Base-by-base conservation (phyloP, 805 yeast genomes). In the Yarrowia porcina region DNA sequence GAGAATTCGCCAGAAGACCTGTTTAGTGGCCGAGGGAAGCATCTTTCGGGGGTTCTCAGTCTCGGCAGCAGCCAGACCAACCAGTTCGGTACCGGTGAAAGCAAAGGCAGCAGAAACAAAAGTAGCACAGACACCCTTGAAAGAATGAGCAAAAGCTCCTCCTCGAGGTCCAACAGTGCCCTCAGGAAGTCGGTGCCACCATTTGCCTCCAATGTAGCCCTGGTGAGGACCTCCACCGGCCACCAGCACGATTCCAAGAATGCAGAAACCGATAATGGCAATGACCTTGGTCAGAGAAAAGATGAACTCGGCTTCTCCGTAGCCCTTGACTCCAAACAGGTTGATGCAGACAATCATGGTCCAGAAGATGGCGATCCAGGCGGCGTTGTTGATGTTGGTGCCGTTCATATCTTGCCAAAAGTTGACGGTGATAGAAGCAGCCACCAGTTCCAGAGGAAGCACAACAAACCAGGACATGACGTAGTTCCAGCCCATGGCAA, bases 1-100 rank as follows among this genome's bases (percentile, higher is more conserved):
- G 15, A 85, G 76, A 64, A 89, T 85, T 75, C 94, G 81, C 92
- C 93, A 88, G 75, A 89, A 87, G 3, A 88, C 90, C 75, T 89
- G 92, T 74, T 88, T 88, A 64, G 87, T 83, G 44, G 93, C 92
- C 57, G 80, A 79, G 36, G 93, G 94, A 63, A 88, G 79, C 1
- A 88, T 75, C 63, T 77, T 78, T 68, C 87, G 77, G 49, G 94
- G 93, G 72, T 87, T 82, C 35, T 74, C 80, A 23, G 90, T 79
- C 73, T 89, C 96, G 9, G 92, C 92, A 32, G 92, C 88, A 11
- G 91, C 88, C 41, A 88, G 78, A 57, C 90, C 89, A 39, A 83
- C 82, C 67, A 88, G 77, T 74, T 88, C 94, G 17, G 89, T 82
- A 64, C 93, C 93, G 41, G 88, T 83, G 70, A 84, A 89, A 11